Base-by-base conservation (phyloP, 1,284 basidiomycete genomes). In the Cryptococcus hybrid region DNA sequence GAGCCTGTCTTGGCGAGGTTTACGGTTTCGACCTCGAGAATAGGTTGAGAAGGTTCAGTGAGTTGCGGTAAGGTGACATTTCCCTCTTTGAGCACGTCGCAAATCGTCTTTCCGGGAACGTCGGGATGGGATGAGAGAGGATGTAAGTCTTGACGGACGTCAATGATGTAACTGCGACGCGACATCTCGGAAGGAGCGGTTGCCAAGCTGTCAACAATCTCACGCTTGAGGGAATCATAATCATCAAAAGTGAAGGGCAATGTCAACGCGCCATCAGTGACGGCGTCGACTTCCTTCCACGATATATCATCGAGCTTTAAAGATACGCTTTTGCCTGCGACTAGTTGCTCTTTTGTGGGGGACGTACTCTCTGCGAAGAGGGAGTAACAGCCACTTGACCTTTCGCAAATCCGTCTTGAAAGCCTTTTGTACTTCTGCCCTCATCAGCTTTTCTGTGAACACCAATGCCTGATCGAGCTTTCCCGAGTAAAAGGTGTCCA, bases 281-380 rank as follows among this genome's bases (percentile, higher is more conserved):
- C 47, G 3, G 43, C 43, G 0, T 45, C 36, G 5, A 76, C 57
- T 24, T 74, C 68, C 9, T 64, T 57, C 74, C 74, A 76, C 8
- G 61, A 65, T n/a, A 76, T 61, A 49, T 68, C 64, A 24, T 52
- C 46, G 15, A 55, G 24, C 38, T 40, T 49, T 8, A 65, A 44
- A 47, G 51, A 61, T 11, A 13, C 48, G 11, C 15, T 43, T 11
- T 57, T 48, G n/a, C 37, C 37, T 34, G 42, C 34, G 3, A 49
- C 36, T 1, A 37, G 43, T 8, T 24, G 3, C 18, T 43, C 44
- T 34, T 47, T 13, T 12, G 12, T 44, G 24, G 40, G 40, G 38
- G 0, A 43, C 37, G 44, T 58, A 65, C 8, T 49, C 42, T 7
- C 34, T 2, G 9, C 48, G 42, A 36, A 72, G 55, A 34, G 74